Conservation (phyloP, 2,329 filamentous ascomycete species). For the Podosphaera xanthii region DNA sequence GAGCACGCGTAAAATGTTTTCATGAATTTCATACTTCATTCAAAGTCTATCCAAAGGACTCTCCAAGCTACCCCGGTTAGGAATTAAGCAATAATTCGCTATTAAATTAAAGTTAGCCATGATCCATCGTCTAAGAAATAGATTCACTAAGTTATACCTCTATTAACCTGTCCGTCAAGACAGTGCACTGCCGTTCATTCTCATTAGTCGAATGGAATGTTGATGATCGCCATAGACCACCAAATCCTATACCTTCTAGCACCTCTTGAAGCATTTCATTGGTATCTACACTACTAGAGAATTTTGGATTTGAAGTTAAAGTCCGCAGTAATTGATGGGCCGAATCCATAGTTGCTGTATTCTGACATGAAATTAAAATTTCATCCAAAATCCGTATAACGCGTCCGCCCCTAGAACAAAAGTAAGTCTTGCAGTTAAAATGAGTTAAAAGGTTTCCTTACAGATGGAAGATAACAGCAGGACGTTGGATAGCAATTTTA, state of each 20-base stretch:
- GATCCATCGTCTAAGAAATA: not conserved
- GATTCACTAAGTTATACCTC: constrained; percentile 3
- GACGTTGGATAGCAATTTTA: constrained; percentile 28
- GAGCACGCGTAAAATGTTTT: not conserved
- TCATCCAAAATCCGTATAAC: constrained; percentile 37
- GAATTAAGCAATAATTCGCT: not conserved
- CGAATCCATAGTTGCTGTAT: constrained; percentile 32
- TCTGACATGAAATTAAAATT: constrained; percentile 35
- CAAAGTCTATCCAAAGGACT: not conserved
- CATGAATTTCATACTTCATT: not conserved
- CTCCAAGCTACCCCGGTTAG: not conserved
- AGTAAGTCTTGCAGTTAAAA: constrained; percentile 3
- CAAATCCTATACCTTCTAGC: constrained; percentile 37
- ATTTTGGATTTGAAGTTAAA: constrained; percentile 30
- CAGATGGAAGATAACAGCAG: constrained; percentile 34
- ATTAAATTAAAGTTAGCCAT: not conserved
- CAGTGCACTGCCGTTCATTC: constrained; percentile 14
- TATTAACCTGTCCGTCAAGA: constrained; percentile 8
- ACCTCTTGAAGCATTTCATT: constrained; percentile 26
- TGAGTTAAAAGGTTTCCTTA: constrained; percentile 19
- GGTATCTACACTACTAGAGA: constrained; percentile 25
- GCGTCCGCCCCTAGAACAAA: constrained; percentile 25
- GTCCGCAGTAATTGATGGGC: constrained; percentile 37
- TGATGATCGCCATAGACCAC: constrained; percentile 31
- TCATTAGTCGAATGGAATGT: constrained; percentile 15